A percentile compares a stretch with the other conserved stretches of the same genome.
Conservation (phyloP, 2,329 filamentous ascomycete species). For the Verticillium tricorpus region DNA sequence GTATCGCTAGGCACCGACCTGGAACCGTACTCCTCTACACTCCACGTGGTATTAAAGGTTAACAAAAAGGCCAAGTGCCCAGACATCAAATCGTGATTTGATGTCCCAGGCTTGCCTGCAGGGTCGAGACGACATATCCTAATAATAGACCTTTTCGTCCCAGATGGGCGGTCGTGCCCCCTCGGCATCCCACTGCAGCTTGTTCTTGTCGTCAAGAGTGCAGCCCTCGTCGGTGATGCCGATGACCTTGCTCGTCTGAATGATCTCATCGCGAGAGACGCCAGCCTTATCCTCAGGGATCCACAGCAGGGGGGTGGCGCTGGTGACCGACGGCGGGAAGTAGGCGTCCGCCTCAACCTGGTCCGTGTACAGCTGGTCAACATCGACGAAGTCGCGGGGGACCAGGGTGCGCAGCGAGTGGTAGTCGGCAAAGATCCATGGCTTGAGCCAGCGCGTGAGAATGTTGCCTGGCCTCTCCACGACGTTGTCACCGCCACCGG, state of each 20-base stretch:
- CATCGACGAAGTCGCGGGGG: slow-evolving; percentile 45
- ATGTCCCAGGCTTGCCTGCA: background rate
- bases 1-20: background rate
- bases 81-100: background rate
- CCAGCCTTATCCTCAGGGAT: slow-evolving; percentile 73
- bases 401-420: slow-evolving; percentile 64
- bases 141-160: slow-evolving; percentile 41
- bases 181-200: slow-evolving; percentile 36
- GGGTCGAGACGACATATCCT: slow-evolving; percentile 6
- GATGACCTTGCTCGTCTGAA: slow-evolving; percentile 65
- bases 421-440: slow-evolving; percentile 74
- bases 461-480: slow-evolving; percentile 49
- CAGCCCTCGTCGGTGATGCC: slow-evolving; percentile 79
- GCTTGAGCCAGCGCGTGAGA: slow-evolving; percentile 67
- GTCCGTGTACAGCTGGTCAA: slow-evolving; percentile 54
- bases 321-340: slow-evolving; percentile 64
- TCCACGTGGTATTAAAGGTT: background rate
- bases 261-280: slow-evolving; percentile 72
- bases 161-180: slow-evolving; percentile 38
- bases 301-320: slow-evolving; percentile 69
- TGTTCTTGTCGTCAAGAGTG: slow-evolving; percentile 60
- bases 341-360: slow-evolving; percentile 65
- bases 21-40: background rate
- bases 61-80: background rate
- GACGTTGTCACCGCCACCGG: slow-evolving; percentile 16